Evolutionary conservation across 2,329 filamentous ascomycete species (phyloP).

Genomic region (Botrytis fabae): DNA sequence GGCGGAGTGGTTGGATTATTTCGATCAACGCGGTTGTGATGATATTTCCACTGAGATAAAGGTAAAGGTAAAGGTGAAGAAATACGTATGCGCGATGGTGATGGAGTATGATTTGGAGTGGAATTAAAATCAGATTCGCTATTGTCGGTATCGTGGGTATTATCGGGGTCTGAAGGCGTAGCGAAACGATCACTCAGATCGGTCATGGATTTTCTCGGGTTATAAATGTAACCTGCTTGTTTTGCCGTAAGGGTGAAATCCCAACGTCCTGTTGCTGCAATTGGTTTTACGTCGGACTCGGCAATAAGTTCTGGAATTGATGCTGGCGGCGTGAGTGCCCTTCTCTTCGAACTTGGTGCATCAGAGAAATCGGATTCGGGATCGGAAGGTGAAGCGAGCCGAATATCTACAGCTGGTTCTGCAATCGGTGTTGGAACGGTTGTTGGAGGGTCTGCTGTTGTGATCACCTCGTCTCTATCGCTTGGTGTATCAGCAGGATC

Average conservation of each 20-base stretch:
- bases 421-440: not conserved
- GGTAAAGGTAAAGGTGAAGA: not conserved
- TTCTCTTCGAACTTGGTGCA: not conserved
- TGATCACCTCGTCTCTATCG: not conserved
- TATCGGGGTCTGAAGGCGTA: not conserved
- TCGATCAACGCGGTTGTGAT: not conserved
- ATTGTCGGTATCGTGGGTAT: not conserved
- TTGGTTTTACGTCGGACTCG: not conserved
- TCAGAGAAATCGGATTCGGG: not conserved
- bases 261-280: not conserved
- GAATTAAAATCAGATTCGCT: slow-evolving; percentile 1
- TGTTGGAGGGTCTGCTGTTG: not conserved
- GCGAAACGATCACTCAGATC: not conserved
- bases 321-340: not conserved
- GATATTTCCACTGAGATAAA: not conserved
- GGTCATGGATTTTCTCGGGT: not conserved
- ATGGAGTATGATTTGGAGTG: not conserved
- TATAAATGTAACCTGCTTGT: slow-evolving; percentile 2
- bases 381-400: not conserved
- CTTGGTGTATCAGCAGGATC: not conserved
- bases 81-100: not conserved
- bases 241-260: not conserved
- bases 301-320: not conserved
- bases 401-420: not conserved
- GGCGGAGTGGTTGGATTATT: not conserved